Base-by-base conservation (phyloP, 306 rosid species). In the Clitoria ternatea region DNA sequence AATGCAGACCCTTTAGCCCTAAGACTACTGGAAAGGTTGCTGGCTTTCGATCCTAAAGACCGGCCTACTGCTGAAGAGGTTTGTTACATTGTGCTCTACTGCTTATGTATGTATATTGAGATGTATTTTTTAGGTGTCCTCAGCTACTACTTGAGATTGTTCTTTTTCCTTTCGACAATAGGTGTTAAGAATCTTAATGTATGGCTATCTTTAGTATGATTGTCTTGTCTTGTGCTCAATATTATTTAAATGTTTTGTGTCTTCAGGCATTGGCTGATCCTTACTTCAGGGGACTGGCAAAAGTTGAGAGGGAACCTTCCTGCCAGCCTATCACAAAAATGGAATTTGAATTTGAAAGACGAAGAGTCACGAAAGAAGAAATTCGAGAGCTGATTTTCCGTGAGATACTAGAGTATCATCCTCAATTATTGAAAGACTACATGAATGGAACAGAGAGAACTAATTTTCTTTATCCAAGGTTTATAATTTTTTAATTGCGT, bases 41-140 rank as follows among this genome's bases (percentile, higher is more conserved):
- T 93, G 59, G 97, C 97, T 56, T 93, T 93, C 48, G 97, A 93
- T 76, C 98, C 98, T 2, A 93, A 93, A 83, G 97, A 93, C 70
- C 87, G 98, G 35, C 98, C 96, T 45, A 93, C 98, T 63, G 98
- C 98, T 11, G 94, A 84, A 84, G 95, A 90, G 98, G 98, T 93
- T 54, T 77, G 88, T 76, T 52, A 40, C 27, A 3, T 40, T 45
- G 18, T 47, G 50, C 72, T 18, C 18, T 48, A 24, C 13, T 30
- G 17, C 30, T 29, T 65, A 57, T 10, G 13, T 56, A 43, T 6
- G 62, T 42, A 27, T 32, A 52, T 40, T 52, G 32, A 13, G 10
- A 23, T 35, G 54, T 61, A 39, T 50, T 19, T 1, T 48, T 8
- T 68, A n/a, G 61, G 39, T 11, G 44, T 74, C 27, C 45, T 37